phyloP scores from a whole-genome alignment of 192 early-diverging fungal genomes.

The Diversispora epigaea region DNA sequence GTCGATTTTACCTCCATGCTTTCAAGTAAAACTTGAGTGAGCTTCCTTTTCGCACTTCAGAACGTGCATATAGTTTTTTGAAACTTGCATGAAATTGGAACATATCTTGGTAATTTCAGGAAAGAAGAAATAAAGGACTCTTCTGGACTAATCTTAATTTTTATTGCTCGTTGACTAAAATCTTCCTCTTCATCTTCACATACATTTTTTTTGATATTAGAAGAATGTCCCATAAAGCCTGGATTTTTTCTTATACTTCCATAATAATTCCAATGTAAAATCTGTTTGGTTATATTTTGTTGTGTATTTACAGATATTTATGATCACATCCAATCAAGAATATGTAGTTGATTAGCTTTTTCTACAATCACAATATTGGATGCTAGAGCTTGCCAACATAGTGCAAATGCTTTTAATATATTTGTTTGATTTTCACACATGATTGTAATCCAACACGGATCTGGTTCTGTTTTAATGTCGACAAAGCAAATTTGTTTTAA shows the following conservation, averaged over 20 bases:
- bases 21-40: constrained; percentile 28
- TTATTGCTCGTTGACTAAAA: constrained; percentile 16
- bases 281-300: constrained; percentile 7
- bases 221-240: neutral
- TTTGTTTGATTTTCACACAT: no score
- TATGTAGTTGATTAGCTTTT: no score
- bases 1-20: constrained; percentile 17
- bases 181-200: constrained; percentile 20
- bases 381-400: no score
- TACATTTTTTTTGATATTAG: constrained; percentile 16
- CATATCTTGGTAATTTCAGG: constrained; percentile 3
- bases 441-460: no score
- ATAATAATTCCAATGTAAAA: constrained; percentile 16
- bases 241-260: neutral
- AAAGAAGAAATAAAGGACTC: constrained; percentile 22
- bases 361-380: no score
- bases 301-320: no score
- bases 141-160: constrained; percentile 15
- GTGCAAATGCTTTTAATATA: no score
- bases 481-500: no score
- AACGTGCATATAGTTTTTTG: constrained; percentile 22
- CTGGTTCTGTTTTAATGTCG: no score
- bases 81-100: constrained; percentile 20
- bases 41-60: constrained; percentile 20
- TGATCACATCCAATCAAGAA: no score